A percentile compares a stretch with the other conserved stretches of the same genome.
Conservation (phyloP, 306 rosid genomes). For the cucumber (Cucumis sativus) region DNA sequence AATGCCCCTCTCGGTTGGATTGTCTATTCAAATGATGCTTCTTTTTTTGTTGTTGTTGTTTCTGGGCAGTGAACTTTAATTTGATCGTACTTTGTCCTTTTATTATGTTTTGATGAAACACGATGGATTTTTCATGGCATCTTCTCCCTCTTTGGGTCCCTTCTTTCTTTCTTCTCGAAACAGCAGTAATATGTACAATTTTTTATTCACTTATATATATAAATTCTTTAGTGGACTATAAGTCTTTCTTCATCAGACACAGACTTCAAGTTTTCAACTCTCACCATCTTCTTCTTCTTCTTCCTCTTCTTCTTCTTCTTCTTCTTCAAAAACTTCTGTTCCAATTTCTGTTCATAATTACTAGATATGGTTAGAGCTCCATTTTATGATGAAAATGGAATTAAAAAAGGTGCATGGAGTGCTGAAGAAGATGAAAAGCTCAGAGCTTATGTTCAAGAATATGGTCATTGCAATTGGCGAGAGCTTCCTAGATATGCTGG, state of each 20-base stretch:
- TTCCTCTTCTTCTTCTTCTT: too few relatives aligned
- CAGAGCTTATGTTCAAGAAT: slow-evolving; percentile 17
- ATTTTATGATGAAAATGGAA: slow-evolving; percentile 35
- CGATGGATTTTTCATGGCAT: not conserved
- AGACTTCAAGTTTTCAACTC: not conserved
- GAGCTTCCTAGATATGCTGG: slow-evolving; percentile 41
- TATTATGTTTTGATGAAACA: not conserved
- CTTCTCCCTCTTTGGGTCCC: not conserved
- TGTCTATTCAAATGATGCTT: not conserved
- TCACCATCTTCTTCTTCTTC: too few relatives aligned
- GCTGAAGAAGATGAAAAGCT: slow-evolving; percentile 35
- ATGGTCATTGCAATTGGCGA: slow-evolving; percentile 47
- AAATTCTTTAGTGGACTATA: not conserved
- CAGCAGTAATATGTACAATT: not conserved
- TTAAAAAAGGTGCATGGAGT: slow-evolving; percentile 50
- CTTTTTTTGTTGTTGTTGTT: too few relatives aligned
- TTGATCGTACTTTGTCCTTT: not conserved
- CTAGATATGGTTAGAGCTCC: slow-evolving; percentile 31
- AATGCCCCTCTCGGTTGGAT: not conserved
- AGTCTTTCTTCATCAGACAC: not conserved
- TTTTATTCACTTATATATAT: not conserved
- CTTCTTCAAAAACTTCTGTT: too few relatives aligned
- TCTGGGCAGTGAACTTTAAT: not conserved
- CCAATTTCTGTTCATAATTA: too few relatives aligned
- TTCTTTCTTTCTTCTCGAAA: not conserved